These are phyloP conservation scores for Botrytis galanthina DNA, from an alignment of 2,329 filamentous ascomycete genomes.

Conservation along the genomic window DNA sequence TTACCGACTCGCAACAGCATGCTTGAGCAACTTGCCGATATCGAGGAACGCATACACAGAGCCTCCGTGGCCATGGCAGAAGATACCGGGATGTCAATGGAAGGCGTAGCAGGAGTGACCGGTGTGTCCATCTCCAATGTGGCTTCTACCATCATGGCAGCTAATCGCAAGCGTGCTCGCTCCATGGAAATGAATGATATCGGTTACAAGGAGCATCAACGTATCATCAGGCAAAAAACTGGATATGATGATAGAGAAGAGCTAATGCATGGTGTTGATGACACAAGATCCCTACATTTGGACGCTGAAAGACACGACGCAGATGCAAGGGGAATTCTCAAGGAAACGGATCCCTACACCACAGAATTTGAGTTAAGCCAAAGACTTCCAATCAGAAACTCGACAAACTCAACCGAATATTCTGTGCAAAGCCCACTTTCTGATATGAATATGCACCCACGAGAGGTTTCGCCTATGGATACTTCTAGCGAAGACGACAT, in stretches of 20 bases:
- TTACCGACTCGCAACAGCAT: background rate
- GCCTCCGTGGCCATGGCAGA: background rate
- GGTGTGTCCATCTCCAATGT: slow-evolving; percentile 3
- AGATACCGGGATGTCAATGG: background rate
- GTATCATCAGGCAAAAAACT: background rate
- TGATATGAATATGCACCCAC: background rate
- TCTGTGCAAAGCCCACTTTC: background rate
- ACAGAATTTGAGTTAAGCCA: slow-evolving; percentile 3
- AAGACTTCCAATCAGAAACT: background rate
- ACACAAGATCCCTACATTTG: slow-evolving; percentile 3
- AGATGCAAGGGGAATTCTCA: background rate
- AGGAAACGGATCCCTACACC: slow-evolving; percentile 12
- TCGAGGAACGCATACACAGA: slow-evolving; percentile 2
- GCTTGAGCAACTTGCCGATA: slow-evolving; percentile 2
- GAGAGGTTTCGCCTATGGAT: background rate
- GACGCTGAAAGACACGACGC: background rate
- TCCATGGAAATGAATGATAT: slow-evolving; percentile 1
- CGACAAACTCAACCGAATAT: too few relatives aligned
- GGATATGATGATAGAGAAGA: background rate
- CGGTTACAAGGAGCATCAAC: background rate
- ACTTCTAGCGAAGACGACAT: slow-evolving; percentile 16
- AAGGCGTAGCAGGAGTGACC: slow-evolving; percentile 5
- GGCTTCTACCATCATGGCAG: slow-evolving; percentile 8
- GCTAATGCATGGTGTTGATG: background rate
- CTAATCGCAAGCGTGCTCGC: slow-evolving; percentile 9